Evolutionary conservation across 352 stramenopile species (phyloP).

Genomic region (Hyphochytrium catenoides): DNA sequence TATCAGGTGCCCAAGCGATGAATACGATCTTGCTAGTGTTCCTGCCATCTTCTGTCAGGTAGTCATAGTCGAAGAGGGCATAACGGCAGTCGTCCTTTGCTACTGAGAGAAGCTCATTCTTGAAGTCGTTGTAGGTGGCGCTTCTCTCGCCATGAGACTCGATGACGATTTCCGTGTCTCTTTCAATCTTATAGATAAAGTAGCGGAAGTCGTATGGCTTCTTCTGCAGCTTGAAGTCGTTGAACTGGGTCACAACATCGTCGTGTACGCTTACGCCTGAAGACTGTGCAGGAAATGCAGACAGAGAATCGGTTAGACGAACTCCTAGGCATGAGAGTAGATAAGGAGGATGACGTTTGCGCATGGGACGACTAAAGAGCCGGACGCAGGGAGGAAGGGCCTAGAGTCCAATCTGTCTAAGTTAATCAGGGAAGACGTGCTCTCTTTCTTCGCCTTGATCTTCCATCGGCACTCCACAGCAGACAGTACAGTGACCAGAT

Average conservation of each 20-base stretch:
- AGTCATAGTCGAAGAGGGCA: constrained; percentile 62
- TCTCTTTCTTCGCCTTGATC: no score
- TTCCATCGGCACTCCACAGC: no score
- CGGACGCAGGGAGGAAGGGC: no score
- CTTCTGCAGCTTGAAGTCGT: constrained; percentile 83
- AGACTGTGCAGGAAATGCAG: constrained; percentile 24
- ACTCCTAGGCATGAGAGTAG: no score
- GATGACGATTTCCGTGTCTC: constrained; percentile 77
- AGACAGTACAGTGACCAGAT: no score
- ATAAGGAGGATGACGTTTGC: no score
- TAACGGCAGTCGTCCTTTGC: constrained; percentile 63
- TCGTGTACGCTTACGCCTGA: constrained; percentile 77
- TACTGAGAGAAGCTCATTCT: constrained; percentile 32
- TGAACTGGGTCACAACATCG: constrained; percentile 74
- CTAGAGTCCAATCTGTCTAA: no score
- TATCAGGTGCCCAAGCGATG: constrained; percentile 80
- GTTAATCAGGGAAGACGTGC: no score
- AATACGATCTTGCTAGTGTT: constrained; percentile 71
- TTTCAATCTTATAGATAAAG: constrained; percentile 87
- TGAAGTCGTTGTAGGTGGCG: constrained; percentile 69
- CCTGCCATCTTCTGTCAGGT: constrained; percentile 63
- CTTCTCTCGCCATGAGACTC: constrained; percentile 38
- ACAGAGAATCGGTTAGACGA: constrained; percentile 1
- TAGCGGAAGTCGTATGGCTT: constrained; percentile 73
- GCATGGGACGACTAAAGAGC: no score